These are phyloP conservation scores for Tritrichomonas musculus DNA, from an alignment of 208 protist species.

Conservation along the genomic window DNA sequence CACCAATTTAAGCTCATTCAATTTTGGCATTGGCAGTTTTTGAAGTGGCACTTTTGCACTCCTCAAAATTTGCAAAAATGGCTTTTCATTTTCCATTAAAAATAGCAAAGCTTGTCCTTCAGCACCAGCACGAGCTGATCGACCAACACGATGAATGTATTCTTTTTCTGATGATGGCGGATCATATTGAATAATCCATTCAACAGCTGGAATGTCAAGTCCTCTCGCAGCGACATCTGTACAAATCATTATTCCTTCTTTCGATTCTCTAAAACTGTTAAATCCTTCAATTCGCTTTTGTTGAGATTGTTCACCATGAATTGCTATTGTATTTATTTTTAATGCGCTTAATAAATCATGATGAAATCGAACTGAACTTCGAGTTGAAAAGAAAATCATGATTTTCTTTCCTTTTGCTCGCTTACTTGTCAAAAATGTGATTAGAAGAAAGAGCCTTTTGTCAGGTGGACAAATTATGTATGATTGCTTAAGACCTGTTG, in stretches of 20 bases:
- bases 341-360: conserved; percentile 99
- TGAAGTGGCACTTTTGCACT: background rate
- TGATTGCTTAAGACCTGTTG: conserved; percentile 58
- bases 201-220: conserved; percentile 87
- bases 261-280: conserved; percentile 78
- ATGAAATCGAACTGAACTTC: conserved; percentile 53
- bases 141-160: conserved; percentile 95
- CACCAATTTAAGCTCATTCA: background rate
- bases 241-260: conserved; percentile 91
- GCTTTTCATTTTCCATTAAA: background rate
- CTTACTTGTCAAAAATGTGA: conserved; percentile 92
- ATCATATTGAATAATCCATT: conserved; percentile 99
- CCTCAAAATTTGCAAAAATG: background rate
- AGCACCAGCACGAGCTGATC: conserved; percentile 92
- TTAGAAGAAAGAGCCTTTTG: conserved; percentile 88
- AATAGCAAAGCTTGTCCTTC: conserved; percentile 55
- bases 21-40: background rate
- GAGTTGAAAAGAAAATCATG: conserved; percentile 48
- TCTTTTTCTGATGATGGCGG: conserved; percentile 97
- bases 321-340: conserved; percentile 92
- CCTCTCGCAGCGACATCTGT: conserved; percentile 96
- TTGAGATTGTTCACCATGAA: conserved; percentile 99
- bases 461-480: conserved; percentile 89
- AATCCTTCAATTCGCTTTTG: conserved; percentile 95
- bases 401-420: conserved; percentile 82